These are phyloP conservation scores for Botryotinia globosa DNA, from an alignment of 2,329 filamentous ascomycete species.

Conservation along the genomic window DNA sequence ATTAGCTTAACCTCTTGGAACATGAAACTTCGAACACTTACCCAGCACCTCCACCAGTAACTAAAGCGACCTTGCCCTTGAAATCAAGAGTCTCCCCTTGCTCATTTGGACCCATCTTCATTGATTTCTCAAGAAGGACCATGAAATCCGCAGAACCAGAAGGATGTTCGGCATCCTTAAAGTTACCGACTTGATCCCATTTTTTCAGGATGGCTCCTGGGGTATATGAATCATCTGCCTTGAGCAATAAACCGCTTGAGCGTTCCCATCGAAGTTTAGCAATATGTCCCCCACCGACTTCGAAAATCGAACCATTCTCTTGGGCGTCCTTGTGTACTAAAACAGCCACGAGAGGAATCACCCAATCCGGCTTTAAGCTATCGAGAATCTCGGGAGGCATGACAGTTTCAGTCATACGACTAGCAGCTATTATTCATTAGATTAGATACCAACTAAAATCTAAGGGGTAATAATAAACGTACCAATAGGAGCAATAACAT, in stretches of 20 bases:
- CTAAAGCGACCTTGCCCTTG: slow-evolving; percentile 77
- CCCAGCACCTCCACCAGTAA: slow-evolving; percentile 85
- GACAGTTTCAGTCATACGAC: slow-evolving; percentile 90
- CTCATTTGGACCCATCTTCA: slow-evolving; percentile 71
- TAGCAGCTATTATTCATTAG: slow-evolving; percentile 60
- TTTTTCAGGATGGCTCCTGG: slow-evolving; percentile 83
- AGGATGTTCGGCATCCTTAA: slow-evolving; percentile 79
- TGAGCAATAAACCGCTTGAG: slow-evolving; percentile 81
- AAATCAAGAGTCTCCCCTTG: slow-evolving; percentile 75
- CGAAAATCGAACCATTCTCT: slow-evolving; percentile 88
- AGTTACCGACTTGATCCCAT: slow-evolving; percentile 86
- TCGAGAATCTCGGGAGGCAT: slow-evolving; percentile 92
- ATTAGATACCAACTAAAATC: slow-evolving; percentile 25
- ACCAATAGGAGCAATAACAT: slow-evolving; percentile 86
- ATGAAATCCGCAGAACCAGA: slow-evolving; percentile 85
- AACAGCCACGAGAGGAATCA: slow-evolving; percentile 87
- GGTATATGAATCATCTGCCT: slow-evolving; percentile 84
- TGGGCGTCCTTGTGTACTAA: slow-evolving; percentile 79
- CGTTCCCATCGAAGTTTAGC: slow-evolving; percentile 96
- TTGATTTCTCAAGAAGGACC: slow-evolving; percentile 75
- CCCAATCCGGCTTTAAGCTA: slow-evolving; percentile 78
- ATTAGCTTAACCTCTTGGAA: not conserved
- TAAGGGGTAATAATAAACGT: slow-evolving; percentile 17
- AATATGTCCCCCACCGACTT: slow-evolving; percentile 87
- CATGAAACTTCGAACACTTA: slow-evolving; percentile 39